Evolutionary conservation across 176 grass and related monocot genomes (phyloP).

Genomic region (Themeda triandra): DNA sequence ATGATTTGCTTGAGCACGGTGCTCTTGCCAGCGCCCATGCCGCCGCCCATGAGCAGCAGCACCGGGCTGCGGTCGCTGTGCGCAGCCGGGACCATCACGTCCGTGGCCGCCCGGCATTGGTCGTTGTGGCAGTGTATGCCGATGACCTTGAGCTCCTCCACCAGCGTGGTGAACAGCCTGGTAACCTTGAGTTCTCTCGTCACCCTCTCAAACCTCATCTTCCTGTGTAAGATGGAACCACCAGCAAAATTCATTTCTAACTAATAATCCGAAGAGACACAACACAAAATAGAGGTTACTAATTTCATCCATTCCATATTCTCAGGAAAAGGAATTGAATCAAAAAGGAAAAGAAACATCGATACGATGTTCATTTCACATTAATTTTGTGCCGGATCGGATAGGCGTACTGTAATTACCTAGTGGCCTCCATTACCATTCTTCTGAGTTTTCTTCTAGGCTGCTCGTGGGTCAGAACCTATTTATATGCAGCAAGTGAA

Average conservation of each 20-base stretch:
- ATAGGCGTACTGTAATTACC: slow-evolving; percentile 33
- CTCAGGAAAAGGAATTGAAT: too few relatives aligned
- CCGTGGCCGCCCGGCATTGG: slow-evolving; percentile 30
- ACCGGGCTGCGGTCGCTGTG: slow-evolving; percentile 74
- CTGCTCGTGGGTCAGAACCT: slow-evolving; percentile 62
- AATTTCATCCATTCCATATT: too few relatives aligned
- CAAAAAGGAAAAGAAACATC: too few relatives aligned
- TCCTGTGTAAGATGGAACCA: slow-evolving; percentile 23
- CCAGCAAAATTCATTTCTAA: background rate
- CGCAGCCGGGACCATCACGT: slow-evolving; percentile 82
- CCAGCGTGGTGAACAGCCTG: slow-evolving; percentile 76
- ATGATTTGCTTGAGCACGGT: slow-evolving; percentile 82
- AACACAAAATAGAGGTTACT: too few relatives aligned
- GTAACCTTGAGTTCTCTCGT: slow-evolving; percentile 76
- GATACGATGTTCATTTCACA: too few relatives aligned
- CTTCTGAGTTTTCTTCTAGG: slow-evolving; percentile 71
- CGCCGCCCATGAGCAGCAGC: slow-evolving; percentile 93
- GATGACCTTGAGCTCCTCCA: slow-evolving; percentile 79
- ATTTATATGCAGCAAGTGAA: background rate
- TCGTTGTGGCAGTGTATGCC: slow-evolving; percentile 45
- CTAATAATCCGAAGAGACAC: too few relatives aligned
- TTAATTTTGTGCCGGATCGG: too few relatives aligned
- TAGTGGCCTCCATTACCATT: slow-evolving; percentile 91
- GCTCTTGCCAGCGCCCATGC: slow-evolving; percentile 99
- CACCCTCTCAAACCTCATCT: slow-evolving; percentile 86